Evolutionary conservation across 441 rosid genomes (phyloP).

Genomic region (Brassica hybrid): DNA sequence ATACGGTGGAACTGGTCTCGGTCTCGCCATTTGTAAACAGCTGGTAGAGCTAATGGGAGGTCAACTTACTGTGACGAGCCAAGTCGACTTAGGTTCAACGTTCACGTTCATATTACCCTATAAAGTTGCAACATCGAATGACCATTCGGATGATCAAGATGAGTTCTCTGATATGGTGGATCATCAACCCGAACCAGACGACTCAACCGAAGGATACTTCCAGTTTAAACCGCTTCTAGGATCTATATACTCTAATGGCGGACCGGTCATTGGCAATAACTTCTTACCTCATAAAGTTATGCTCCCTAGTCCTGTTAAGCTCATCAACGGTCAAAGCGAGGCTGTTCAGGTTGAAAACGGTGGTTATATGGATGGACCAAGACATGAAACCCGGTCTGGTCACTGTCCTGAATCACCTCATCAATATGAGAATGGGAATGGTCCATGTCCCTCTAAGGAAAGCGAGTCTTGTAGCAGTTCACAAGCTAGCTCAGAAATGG

Average conservation of each 20-base stretch:
- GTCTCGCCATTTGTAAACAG: constrained; percentile 97
- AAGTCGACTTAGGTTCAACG: constrained; percentile 81
- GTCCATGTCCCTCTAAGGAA: constrained; percentile 39
- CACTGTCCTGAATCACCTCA: constrained; percentile 46
- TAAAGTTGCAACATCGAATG: constrained; percentile 61
- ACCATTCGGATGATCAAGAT: constrained; percentile 59
- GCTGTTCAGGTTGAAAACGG: constrained; percentile 53
- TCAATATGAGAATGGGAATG: constrained; percentile 40
- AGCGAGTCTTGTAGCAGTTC: constrained; percentile 41
- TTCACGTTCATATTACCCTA: constrained; percentile 89
- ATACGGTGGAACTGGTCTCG: constrained; percentile 97
- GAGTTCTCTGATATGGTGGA: constrained; percentile 73
- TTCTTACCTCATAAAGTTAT: constrained; percentile 48
- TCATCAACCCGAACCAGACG: constrained; percentile 60
- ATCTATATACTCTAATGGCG: constrained; percentile 70
- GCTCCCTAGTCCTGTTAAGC: constrained; percentile 42
- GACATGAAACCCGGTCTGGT: constrained; percentile 52
- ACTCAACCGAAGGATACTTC: constrained; percentile 74
- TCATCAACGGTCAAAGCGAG: constrained; percentile 53
- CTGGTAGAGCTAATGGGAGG: constrained; percentile 98
- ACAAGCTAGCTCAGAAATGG: constrained; percentile 48
- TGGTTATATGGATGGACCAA: constrained; percentile 61
- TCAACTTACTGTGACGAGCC: constrained; percentile 80
- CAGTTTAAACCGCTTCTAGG: constrained; percentile 79
- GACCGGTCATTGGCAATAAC: constrained; percentile 54